Base-by-base conservation (phyloP, 2,329 filamentous ascomycete genomes). In the Aspergillus fijiensis region DNA sequence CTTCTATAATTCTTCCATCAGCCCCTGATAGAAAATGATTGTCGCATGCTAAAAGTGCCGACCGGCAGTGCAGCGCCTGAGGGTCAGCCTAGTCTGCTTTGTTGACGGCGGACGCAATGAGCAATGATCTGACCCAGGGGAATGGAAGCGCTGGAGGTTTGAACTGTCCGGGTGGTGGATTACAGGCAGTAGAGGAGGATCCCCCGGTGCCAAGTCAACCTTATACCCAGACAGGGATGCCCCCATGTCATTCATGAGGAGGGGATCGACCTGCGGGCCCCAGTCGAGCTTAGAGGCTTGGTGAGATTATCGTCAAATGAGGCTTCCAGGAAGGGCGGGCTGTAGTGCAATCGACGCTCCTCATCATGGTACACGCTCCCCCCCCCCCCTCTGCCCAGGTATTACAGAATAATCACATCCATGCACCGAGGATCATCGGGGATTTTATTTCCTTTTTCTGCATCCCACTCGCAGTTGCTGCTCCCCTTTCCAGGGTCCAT, bases 191-290 rank as follows among this genome's bases (percentile, higher is more conserved):
- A 55, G 53, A 57, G 59, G 35, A 58, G 61, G 63, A 62, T 60
- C 52, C 51, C 51, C 63, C 54, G 59, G 57, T 58, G 61, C 63
- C 63, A 63, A 65, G 61, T 56, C 59, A 62, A 60, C 63, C 57
- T 65, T 65, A 60, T 62, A 58, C 63, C 58, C 56, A 58, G 55
- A 63, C 52, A 58, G 58, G 61, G 49, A 53, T 60, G 33, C 33
- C 16, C 42, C 58, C 53, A 49, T 55, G 53, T 25, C 45, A 21
- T 47, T 21, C 16, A n/a, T 47, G 47, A 19, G 49, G 47, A 49
- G 33, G n/a, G 35, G 49, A 51, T 51, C 49, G 54, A 48, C n/a
- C 29, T 48, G 39, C 31, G 54, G 48, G 23, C 27, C 27, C 52
- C 50, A 56, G 51, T 57, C 42, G 39, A 55, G 55, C 58, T 49